phyloP scores from a whole-genome alignment of 352 stramenopile genomes.

The Blastocystis hominis region DNA sequence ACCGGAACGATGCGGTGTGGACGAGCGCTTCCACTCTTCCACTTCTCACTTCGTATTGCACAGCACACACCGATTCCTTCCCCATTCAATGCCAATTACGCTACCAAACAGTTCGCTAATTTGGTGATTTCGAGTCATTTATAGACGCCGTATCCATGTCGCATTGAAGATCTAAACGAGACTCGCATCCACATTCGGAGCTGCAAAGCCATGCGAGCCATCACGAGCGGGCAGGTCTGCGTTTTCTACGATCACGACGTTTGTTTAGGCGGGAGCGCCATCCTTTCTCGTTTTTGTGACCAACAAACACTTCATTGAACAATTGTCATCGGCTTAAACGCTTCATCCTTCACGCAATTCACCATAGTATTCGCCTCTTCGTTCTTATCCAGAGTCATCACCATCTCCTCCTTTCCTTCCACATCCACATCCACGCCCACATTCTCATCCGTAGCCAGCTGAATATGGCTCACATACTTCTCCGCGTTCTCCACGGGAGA shows the following conservation, averaged over 20 bases:
- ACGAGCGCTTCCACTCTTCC: conserved; percentile 79
- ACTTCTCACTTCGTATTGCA: conserved; percentile 73
- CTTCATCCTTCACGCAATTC: not conserved
- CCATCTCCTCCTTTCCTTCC: not conserved
- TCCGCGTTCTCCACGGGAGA: not conserved
- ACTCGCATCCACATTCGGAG: conserved; percentile 69
- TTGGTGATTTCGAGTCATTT: conserved; percentile 65
- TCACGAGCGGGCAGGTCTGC: conserved; percentile 73
- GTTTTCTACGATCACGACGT: conserved; percentile 73
- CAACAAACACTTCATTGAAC: not conserved
- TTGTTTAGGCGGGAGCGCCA: conserved; percentile 60
- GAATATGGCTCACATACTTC: conserved; percentile 12
- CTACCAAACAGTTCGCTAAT: conserved; percentile 70
- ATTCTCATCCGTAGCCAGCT: conserved; percentile 17
- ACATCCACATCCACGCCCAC: not conserved
- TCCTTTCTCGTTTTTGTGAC: not conserved
- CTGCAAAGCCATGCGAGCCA: conserved; percentile 70
- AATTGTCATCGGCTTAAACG: not conserved
- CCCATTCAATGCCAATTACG: conserved; percentile 72
- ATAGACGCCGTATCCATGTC: conserved; percentile 61
- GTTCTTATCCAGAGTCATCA: not conserved
- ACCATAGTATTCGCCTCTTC: not conserved
- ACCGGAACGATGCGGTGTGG: conserved; percentile 69
- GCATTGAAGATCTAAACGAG: conserved; percentile 62
- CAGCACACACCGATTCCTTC: conserved; percentile 61